Evolutionary conservation across 139 green algal genomes (phyloP).

Genomic region (Volvox reticuliferus): DNA sequence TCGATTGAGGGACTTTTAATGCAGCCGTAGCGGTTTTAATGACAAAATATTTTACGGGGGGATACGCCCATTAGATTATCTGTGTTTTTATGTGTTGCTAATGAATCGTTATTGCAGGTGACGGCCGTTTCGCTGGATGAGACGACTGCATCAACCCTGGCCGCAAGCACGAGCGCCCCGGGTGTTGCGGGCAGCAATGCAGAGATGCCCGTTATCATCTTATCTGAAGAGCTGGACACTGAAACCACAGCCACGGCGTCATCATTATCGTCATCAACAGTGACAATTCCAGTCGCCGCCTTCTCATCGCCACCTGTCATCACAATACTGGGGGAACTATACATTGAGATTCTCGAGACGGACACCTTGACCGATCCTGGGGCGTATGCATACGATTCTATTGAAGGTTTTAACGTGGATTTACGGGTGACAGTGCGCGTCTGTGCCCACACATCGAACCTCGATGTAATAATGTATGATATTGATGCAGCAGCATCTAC

Average conservation of each 20-base stretch:
- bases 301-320: neutral
- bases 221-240: neutral
- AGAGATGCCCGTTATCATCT: neutral
- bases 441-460: neutral
- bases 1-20: no score
- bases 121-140: constrained; percentile 12
- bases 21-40: no score
- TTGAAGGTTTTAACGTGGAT: constrained; percentile 17
- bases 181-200: neutral
- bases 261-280: neutral
- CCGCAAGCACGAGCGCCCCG: neutral
- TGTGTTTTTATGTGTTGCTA: no score
- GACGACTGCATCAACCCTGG: constrained; percentile 7
- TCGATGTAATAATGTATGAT: neutral
- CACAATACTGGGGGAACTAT: constrained; percentile 27
- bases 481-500: neutral
- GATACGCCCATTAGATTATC: no score
- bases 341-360: constrained; percentile 13
- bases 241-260: neutral
- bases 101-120: neutral
- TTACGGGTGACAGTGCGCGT: neutral
- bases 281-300: neutral
- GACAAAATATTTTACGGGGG: no score
- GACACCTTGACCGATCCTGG: constrained; percentile 23
- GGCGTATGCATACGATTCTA: neutral